Percentiles rank a stretch among this genome's conserved stretches.
Evolutionary conservation across 352 stramenopile genomes (phyloP).

Genomic region (Hyaloperonospora brassicae): DNA sequence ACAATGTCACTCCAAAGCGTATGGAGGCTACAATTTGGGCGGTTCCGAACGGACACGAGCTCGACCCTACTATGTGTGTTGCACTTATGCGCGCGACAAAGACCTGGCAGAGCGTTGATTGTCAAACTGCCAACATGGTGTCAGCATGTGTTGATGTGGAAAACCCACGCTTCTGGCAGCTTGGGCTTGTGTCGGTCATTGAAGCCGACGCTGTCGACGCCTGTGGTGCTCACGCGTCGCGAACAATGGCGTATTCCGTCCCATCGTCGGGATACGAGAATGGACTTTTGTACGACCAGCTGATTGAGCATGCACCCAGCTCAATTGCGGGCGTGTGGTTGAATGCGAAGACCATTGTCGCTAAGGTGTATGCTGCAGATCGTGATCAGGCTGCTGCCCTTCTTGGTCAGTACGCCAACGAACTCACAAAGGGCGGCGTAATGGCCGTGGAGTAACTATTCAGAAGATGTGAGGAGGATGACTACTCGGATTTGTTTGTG

Average conservation of each 20-base stretch:
- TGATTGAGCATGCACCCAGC: conserved; percentile 23
- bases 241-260: conserved; percentile 28
- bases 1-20: conserved; percentile 79
- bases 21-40: conserved; percentile 70
- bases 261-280: conserved; percentile 54
- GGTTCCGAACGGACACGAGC: conserved; percentile 23
- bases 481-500: too few relatives aligned
- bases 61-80: conserved; percentile 42
- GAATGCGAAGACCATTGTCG: conserved; percentile 31
- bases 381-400: conserved; percentile 1
- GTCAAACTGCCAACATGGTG: conserved; percentile 31
- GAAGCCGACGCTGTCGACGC: conserved; percentile 29
- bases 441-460: conserved; percentile 21
- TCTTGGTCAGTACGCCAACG: conserved; percentile 1
- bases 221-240: conserved; percentile 12
- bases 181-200: conserved; percentile 22
- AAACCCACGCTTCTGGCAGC: conserved; percentile 31
- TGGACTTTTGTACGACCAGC: conserved; percentile 26
- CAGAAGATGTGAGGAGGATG: not conserved
- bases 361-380: conserved; percentile 30
- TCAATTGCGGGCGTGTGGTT: conserved; percentile 42
- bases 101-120: conserved; percentile 57
- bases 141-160: conserved; percentile 30
- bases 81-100: conserved; percentile 31
- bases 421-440: conserved; percentile 16